Percentiles rank a stretch among this genome's conserved stretches.
Evolutionary conservation across 371 early-diverging fungal genomes (phyloP).

Genomic region (Mucor piriformis): DNA sequence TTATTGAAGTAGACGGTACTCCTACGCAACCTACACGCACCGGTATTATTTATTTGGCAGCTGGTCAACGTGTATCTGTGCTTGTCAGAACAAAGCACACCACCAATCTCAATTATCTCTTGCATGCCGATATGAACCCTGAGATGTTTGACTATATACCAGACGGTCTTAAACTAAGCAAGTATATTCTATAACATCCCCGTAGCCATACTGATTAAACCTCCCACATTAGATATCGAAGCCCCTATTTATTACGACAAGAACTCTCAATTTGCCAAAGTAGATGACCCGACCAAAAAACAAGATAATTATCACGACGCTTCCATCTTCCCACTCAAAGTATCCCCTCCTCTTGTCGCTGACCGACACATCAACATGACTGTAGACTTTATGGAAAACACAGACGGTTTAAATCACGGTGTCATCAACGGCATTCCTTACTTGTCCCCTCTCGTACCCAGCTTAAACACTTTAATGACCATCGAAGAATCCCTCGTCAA

Average conservation of each 20-base stretch:
- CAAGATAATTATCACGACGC: slow-evolving; percentile 48
- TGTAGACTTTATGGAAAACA: slow-evolving; percentile 64
- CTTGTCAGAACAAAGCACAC: slow-evolving; percentile 66
- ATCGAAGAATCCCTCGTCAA: slow-evolving; percentile 50
- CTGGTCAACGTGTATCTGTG: slow-evolving; percentile 74
- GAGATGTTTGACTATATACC: slow-evolving; percentile 76
- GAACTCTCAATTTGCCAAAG: slow-evolving; percentile 35
- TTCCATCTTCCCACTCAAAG: slow-evolving; percentile 39
- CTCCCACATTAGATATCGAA: slow-evolving; percentile 55
- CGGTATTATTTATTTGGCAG: slow-evolving; percentile 54
- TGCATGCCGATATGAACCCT: slow-evolving; percentile 75
- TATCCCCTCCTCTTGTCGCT: slow-evolving; percentile 39
- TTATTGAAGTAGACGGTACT: slow-evolving; percentile 81
- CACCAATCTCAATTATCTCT: slow-evolving; percentile 62
- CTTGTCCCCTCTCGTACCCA: slow-evolving; percentile 64
- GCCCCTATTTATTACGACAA: slow-evolving; percentile 59
- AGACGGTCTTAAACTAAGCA: slow-evolving; percentile 48
- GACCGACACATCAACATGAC: slow-evolving; percentile 59
- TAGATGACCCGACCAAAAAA: slow-evolving; percentile 14
- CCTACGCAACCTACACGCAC: slow-evolving; percentile 56
- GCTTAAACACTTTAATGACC: slow-evolving; percentile 67
- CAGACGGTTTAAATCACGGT: slow-evolving; percentile 79
- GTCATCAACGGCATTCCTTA: slow-evolving; percentile 77
- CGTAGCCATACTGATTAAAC: too few relatives aligned
- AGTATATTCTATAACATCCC: too few relatives aligned